Base-by-base conservation (phyloP, 108 stramenopile genomes). In the Nitzschia putrida region DNA sequence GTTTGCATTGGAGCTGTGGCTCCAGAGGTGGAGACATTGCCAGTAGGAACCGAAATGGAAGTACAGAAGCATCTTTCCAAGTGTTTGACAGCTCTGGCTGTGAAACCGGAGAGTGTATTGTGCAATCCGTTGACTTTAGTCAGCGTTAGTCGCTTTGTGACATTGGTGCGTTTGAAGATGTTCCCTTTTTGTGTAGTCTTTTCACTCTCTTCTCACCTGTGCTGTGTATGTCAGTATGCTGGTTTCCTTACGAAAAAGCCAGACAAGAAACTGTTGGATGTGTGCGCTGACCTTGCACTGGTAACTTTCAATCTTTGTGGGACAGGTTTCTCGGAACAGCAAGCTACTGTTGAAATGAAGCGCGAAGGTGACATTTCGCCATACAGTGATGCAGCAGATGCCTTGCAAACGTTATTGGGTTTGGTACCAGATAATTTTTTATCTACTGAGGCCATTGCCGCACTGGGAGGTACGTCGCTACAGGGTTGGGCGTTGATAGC, bases 1-100 rank as follows among this genome's bases (percentile, higher is more conserved):
- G 88, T 85, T 69, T 91, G 90, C 64, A 57, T 91, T 23, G 64
- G 72, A 29, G 79, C 79, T 40, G 83, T 88, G 7, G 66, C 82
- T 13, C 50, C 56, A 18, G 69, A 73, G 61, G 54, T 21, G 24
- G 54, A 6, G 8, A 55, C n/a, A 13, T 57, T 53, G 61, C 6
- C 47, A 53, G 50, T 16, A 25, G 58, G 0, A 64, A 53, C 22
- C 14, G 52, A n/a, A 47, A 38, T n/a, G 29, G 13, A 8, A 34
- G 12, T 37, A 29, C 7, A 16, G 39, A 41, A 24, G 24, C 65
- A 53, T 53, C 51, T 90, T n/a, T 54, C 50, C 25, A 79, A 53
- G 42, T 84, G 85, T 41, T 76, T 69, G n/a, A 51, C 72, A 16
- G 80, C 83, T 8, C 60, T 90, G 4, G 60, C 81, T 7, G 69